Evolutionary conservation across 1,284 basidiomycete species (phyloP).

Genomic region (Puccinia polysora): DNA sequence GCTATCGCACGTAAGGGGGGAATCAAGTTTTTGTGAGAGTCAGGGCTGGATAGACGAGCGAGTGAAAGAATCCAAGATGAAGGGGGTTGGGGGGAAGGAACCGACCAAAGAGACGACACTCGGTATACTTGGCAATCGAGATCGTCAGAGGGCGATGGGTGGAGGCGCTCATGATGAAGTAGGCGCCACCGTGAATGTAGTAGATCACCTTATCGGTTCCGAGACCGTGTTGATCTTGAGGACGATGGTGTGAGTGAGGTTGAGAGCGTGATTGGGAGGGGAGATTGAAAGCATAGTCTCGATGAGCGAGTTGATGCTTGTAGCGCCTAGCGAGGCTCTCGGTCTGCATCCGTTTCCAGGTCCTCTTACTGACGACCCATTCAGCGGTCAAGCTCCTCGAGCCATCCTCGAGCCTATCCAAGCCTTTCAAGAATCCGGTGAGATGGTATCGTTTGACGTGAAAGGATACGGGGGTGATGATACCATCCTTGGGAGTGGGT

Average conservation of each 20-base stretch:
- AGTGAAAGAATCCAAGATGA: not conserved
- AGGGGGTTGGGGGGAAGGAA: not conserved
- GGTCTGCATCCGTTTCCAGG: constrained; percentile 79
- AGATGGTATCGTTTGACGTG: constrained; percentile 68
- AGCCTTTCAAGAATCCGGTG: constrained; percentile 69
- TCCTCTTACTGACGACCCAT: constrained; percentile 88
- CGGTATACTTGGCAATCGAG: constrained; percentile 80
- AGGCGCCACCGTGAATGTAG: constrained; percentile 92
- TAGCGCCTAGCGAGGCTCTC: constrained; percentile 61
- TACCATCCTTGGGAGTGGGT: constrained; percentile 84
- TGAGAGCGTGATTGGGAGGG: not conserved
- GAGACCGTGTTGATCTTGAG: constrained; percentile 25
- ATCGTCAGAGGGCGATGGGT: constrained; percentile 88
- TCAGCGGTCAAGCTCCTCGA: constrained; percentile 80
- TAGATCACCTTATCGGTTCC: constrained; percentile 64
- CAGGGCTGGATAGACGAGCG: not conserved
- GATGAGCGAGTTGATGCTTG: constrained; percentile 7
- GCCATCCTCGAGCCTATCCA: constrained; percentile 69
- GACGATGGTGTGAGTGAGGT: not conserved
- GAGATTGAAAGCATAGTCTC: not conserved
- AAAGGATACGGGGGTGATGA: constrained; percentile 93
- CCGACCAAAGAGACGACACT: constrained; percentile 81
- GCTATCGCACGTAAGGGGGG: not conserved
- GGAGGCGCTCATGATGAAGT: constrained; percentile 89
- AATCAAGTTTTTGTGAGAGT: not conserved